Evolutionary conservation across 2,329 filamentous ascomycete species (phyloP).

Genomic region (Raffaelea albimanens): DNA sequence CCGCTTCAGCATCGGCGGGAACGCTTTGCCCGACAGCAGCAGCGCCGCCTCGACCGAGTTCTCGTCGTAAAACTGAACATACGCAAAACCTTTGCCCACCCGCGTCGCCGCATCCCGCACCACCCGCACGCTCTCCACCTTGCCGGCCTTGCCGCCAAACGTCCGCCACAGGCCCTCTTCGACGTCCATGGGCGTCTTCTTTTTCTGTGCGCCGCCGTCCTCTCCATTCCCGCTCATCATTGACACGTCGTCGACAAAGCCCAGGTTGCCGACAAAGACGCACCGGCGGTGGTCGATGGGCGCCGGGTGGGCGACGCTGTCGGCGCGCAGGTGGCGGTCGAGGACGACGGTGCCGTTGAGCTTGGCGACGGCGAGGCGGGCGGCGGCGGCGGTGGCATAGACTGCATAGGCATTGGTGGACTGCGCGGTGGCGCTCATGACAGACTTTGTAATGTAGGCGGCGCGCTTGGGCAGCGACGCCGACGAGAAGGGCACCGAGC

Average conservation of each 20-base stretch:
- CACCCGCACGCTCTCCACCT: conserved; percentile 87
- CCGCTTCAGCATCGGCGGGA: conserved; percentile 86
- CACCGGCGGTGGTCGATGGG: conserved; percentile 78
- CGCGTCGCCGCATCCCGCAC: conserved; percentile 82
- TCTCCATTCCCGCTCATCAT: conserved; percentile 53
- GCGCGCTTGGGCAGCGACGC: conserved; percentile 79
- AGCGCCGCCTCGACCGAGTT: conserved; percentile 89
- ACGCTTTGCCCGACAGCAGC: conserved; percentile 81
- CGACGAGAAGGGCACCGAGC: conserved; percentile 78
- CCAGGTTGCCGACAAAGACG: conserved; percentile 92
- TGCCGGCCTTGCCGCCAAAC: conserved; percentile 63
- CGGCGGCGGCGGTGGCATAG: conserved; percentile 66
- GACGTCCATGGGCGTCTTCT: conserved; percentile 68
- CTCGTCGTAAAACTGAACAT: conserved; percentile 87
- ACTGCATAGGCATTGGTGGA: conserved; percentile 93
- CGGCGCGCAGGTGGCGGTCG: conserved; percentile 80
- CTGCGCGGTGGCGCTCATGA: conserved; percentile 85
- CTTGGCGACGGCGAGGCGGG: conserved; percentile 62
- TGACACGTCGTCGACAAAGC: conserved; percentile 88
- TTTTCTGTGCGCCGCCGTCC: conserved; percentile 38
- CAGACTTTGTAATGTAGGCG: conserved; percentile 81
- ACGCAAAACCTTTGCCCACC: conserved; percentile 94
- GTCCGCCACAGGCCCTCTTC: conserved; percentile 89
- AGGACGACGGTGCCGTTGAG: conserved; percentile 81
- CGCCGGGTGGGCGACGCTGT: conserved; percentile 81